Conservation (phyloP, 805 yeast genomes). For the Candida awuae region DNA sequence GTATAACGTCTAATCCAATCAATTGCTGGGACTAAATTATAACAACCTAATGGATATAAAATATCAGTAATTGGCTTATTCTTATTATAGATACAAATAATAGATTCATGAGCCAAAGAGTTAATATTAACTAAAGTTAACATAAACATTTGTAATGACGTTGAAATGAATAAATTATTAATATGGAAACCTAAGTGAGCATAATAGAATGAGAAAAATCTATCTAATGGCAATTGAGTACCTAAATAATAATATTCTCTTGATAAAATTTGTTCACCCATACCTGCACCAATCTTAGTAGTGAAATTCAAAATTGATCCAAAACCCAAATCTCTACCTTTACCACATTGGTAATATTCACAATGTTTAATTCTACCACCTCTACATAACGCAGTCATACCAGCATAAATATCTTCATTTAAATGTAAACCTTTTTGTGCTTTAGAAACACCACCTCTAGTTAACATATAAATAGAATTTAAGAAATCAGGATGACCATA, state of each 20-base stretch:
- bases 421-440: constrained; percentile 82
- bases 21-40: constrained; percentile 63
- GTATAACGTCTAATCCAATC: constrained; percentile 81
- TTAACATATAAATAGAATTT: constrained; percentile 67
- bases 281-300: constrained; percentile 85
- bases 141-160: constrained; percentile 67
- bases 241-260: constrained; percentile 79
- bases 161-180: constrained; percentile 69
- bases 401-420: constrained; percentile 85
- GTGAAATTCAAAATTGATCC: constrained; percentile 81
- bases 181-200: constrained; percentile 86
- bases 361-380: constrained; percentile 87
- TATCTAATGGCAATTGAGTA: constrained; percentile 70
- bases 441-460: constrained; percentile 83
- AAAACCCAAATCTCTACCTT: constrained; percentile 84
- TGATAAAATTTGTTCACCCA: constrained; percentile 85
- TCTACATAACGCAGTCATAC: constrained; percentile 74
- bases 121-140: constrained; percentile 63
- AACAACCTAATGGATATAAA: constrained; percentile 61
- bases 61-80: constrained; percentile 62
- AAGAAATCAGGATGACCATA: constrained; percentile 87
- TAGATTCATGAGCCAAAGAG: constrained; percentile 64
- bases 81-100: constrained; percentile 58
- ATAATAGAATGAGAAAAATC: constrained; percentile 75
- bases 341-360: constrained; percentile 85